Base-by-base conservation (phyloP, 345 rosid genomes). In the Rhodamnia argentea region DNA sequence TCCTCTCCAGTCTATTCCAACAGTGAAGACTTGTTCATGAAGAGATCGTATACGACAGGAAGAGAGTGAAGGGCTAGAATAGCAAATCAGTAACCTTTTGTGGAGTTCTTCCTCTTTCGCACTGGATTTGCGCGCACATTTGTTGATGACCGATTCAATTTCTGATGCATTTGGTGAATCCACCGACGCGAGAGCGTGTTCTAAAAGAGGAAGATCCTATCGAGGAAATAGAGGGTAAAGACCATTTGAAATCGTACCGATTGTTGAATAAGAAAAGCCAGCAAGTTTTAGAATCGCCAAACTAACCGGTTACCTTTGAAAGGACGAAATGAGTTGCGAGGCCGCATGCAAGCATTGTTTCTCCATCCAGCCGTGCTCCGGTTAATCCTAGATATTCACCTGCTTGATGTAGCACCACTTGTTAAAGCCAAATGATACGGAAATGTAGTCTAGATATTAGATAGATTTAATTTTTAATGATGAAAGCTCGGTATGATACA, bases 321-420 rank as follows among this genome's bases (percentile, higher is more conserved):
- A 18, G 54, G 37, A 88, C 86, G 60, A 90, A 90, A 88, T 90
- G 90, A 64, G 88, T 86, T n/a, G 90, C 89, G 15, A 87, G 86
- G 59, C 90, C 90, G 52, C 90, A 86, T 8, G 84, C 82, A 84
- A 90, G 60, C 90, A 90, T 88, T 40, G 87, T 88, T 40, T 32
- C 83, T 52, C 90, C 91, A 29, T 85, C 50, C 42, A 87, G 14
- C 54, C 85, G 57, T 18, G 89, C 85, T 82, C 91, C 91, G 5
- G 91, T 84, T 24, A 90, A 86, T 32, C 91, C 90, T 27, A 88
- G 60, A 47, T 86, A 82, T 82, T 86, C 82, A 23, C 87, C 84
- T 85, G 58, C 55, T 52, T 1, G 27, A 7, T 32, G 78, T 37
- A 32, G 18, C 78, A 37, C 0, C 13, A 37, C 78, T 18, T 70